Percentiles rank a stretch among this genome's conserved stretches.
Conservation (phyloP, 768 basidiomycete species). For the Naematelia encephala region DNA sequence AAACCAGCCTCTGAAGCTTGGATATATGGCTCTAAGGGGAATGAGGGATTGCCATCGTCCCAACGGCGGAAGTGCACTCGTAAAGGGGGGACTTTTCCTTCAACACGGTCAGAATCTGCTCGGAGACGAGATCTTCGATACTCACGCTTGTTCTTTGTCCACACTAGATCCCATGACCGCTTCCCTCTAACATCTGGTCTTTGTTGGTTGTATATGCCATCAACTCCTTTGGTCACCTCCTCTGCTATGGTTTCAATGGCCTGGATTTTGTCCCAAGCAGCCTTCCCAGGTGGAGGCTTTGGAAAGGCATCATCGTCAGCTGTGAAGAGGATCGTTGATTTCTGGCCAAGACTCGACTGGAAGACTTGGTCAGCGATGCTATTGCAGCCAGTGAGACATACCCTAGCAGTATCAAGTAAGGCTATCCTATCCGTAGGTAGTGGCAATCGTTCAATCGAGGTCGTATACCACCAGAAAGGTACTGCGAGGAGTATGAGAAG, state of each 20-base stretch:
- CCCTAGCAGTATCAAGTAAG: constrained; percentile 55
- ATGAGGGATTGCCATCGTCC: constrained; percentile 24
- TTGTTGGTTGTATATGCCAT: constrained; percentile 23
- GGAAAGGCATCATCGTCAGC: constrained; percentile 32
- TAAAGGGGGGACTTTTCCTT: constrained; percentile 14
- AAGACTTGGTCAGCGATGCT: constrained; percentile 3
- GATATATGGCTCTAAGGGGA: constrained; percentile 38
- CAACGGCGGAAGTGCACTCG: constrained; percentile 24
- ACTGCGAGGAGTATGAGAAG: constrained; percentile 67
- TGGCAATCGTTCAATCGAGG: constrained; percentile 77
- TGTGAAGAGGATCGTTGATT: constrained; percentile 36
- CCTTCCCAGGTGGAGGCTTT: constrained; percentile 21
- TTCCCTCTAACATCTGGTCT: constrained; percentile 19
- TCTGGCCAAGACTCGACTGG: constrained; percentile 8
- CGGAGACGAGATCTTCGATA: background rate
- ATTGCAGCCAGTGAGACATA: constrained; percentile 12
- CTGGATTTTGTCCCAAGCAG: constrained; percentile 11
- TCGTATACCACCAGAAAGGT: constrained; percentile 92
- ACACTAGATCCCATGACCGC: constrained; percentile 35
- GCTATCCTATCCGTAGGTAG: constrained; percentile 65
- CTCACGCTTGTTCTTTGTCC: constrained; percentile 12
- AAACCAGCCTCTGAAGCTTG: constrained; percentile 27
- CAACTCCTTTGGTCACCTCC: constrained; percentile 27
- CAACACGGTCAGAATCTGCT: background rate
- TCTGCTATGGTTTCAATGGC: constrained; percentile 22